Evolutionary conservation across 768 basidiomycete species (phyloP), one percentile per base, ranked within the genome.

Genomic region (Phylloporus scabripes): DNA sequence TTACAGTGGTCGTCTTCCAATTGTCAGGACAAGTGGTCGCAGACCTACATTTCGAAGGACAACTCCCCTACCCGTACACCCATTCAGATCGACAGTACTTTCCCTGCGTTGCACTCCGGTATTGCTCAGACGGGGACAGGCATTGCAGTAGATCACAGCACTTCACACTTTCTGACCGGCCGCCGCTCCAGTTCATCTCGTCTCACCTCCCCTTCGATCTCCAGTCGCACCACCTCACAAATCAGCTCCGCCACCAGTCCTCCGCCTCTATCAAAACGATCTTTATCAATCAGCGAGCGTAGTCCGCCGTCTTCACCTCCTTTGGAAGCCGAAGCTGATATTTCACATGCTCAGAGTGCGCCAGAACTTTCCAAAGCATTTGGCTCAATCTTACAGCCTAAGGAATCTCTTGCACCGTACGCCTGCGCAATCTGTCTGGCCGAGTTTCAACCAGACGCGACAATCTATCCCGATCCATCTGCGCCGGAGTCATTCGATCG

Each of bases 361-460:
- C 79, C 84, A 2, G 79, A 86, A 17, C 72, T 80, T 17, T 80
- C 88, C 37, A 92, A 89, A 66, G 89, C 85, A 5, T 92, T 90
- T 55, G 90, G 90, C 23, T 90, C 90, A 0, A 77, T 92, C 20
- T 71, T 92, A 15, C 89, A 91, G 60, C 80, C 87, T 20, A 82
- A 82, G 55, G 86, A 86, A 59, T 77, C 83, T 6, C 74, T 91
- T n/a, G 64, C 76, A 8, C 76, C 81, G 23, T 83, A 84, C 58
- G 78, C 79, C 3, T 92, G 90, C 62, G 77, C 76, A 29, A 62
- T 80, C 11, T 92, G 90, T 61, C 69, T 72, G 14, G 65, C 73
- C 0, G 70, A 74, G 9, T 92, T 92, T 60, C 78, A 81, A 31
- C 88, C 89, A 2, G 89, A 92, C 63, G 80, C 85, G 18, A 92